A percentile compares a stretch with the other conserved stretches of the same genome.
These are phyloP conservation scores for Fomitiporia mediterranea DNA, from an alignment of 1,284 basidiomycete genomes.

Conservation along the genomic window DNA sequence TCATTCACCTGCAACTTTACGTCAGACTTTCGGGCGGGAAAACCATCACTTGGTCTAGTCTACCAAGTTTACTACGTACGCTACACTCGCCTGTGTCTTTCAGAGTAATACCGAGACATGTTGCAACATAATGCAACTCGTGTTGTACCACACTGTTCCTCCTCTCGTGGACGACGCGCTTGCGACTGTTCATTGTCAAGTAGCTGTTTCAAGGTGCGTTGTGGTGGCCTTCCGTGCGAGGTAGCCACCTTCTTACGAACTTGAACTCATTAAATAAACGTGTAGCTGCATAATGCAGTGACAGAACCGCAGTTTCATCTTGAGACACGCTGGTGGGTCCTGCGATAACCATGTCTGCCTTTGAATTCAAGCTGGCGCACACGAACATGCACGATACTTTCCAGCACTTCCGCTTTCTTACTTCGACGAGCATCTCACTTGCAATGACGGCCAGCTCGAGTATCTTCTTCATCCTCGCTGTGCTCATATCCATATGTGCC, in stretches of 20 bases:
- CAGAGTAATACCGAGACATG: too few relatives aligned
- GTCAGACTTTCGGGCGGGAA: too few relatives aligned
- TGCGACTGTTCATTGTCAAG: background rate
- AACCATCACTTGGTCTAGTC: too few relatives aligned
- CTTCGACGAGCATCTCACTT: background rate
- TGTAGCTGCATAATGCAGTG: background rate
- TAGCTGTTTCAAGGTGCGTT: background rate
- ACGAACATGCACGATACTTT: background rate
- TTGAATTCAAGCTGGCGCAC: background rate
- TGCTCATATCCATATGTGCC: too few relatives aligned
- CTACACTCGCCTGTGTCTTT: too few relatives aligned
- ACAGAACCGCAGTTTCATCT: background rate
- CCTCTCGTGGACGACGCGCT: background rate
- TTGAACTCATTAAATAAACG: background rate
- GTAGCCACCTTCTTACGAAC: background rate
- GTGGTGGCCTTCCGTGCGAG: background rate
- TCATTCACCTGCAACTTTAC: too few relatives aligned
- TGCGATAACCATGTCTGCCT: background rate
- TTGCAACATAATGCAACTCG: too few relatives aligned
- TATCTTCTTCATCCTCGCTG: background rate
- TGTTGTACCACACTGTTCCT: background rate
- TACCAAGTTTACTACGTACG: too few relatives aligned
- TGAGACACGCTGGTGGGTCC: background rate
- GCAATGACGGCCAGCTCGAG: background rate
- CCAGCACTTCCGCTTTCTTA: background rate